A percentile compares a stretch with the other conserved stretches of the same genome.
Evolutionary conservation across 805 yeast species (phyloP).

Genomic region (Myxozyma neglecta): DNA sequence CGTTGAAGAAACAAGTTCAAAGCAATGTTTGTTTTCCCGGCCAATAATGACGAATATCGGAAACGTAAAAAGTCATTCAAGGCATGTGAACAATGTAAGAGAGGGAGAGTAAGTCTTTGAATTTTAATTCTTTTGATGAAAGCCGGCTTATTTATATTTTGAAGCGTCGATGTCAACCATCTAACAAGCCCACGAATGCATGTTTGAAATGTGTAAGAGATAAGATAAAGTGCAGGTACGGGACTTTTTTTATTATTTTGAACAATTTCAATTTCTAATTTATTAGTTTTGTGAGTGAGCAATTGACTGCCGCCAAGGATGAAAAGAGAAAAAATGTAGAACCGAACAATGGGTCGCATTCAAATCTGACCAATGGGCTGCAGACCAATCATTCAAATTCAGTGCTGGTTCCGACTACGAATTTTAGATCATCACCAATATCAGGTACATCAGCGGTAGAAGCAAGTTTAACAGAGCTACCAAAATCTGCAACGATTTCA

Average conservation of each 20-base stretch:
- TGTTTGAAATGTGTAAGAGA: slow-evolving; percentile 20
- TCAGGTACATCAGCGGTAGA: too few relatives aligned
- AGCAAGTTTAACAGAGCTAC: too few relatives aligned
- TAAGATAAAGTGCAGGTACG: slow-evolving; percentile 25
- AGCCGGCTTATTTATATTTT: neutral
- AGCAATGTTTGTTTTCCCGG: slow-evolving; percentile 30
- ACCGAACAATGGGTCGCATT: too few relatives aligned
- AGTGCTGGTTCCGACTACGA: too few relatives aligned
- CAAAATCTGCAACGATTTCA: too few relatives aligned
- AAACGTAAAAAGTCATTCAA: slow-evolving; percentile 25
- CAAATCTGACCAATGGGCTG: too few relatives aligned
- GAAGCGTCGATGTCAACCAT: slow-evolving; percentile 24
- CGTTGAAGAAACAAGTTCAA: neutral
- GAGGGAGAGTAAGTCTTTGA: slow-evolving; percentile 15
- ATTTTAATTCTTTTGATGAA: neutral
- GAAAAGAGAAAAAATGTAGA: too few relatives aligned
- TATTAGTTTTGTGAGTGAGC: neutral
- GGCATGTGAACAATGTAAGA: slow-evolving; percentile 31
- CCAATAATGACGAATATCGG: slow-evolving; percentile 28
- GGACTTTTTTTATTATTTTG: neutral
- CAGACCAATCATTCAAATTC: too few relatives aligned
- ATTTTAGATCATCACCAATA: too few relatives aligned
- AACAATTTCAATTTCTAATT: neutral
- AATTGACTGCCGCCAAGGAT: too few relatives aligned
- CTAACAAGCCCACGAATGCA: slow-evolving; percentile 11